phyloP scores from a whole-genome alignment of 768 basidiomycete genomes.

The Cystobasidium onofrii region DNA sequence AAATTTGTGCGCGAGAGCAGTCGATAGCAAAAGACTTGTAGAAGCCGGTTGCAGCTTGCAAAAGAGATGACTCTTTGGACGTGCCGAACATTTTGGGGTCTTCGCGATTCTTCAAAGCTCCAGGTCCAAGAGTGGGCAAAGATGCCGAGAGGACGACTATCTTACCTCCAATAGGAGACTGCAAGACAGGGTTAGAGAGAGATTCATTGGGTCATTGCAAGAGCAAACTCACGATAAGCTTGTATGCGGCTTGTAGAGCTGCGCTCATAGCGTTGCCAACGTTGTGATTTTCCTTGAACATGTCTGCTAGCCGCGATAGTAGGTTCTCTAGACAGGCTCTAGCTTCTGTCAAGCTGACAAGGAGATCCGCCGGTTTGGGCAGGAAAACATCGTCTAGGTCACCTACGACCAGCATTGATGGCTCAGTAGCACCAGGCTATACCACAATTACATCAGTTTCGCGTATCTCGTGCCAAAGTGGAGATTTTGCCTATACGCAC shows the following conservation, averaged over 20 bases:
- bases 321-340: constrained; percentile 70
- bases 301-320: constrained; percentile 75
- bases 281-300: constrained; percentile 94
- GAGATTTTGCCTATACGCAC: constrained; percentile 50
- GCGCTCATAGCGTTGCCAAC: constrained; percentile 91
- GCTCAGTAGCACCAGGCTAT: constrained; percentile 53
- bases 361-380: constrained; percentile 90
- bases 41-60: constrained; percentile 88
- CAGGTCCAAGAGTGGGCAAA: constrained; percentile 77
- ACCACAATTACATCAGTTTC: not conserved
- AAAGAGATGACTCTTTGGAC: constrained; percentile 83
- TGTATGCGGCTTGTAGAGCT: constrained; percentile 89
- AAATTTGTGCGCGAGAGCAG: constrained; percentile 90
- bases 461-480: not conserved
- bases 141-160: constrained; percentile 77
- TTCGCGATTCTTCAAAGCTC: constrained; percentile 88
- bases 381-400: constrained; percentile 96
- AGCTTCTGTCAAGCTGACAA: constrained; percentile 84
- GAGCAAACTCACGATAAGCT: constrained; percentile 74
- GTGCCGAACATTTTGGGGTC: constrained; percentile 95
- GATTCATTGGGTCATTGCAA: not conserved
- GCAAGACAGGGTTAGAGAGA: constrained; percentile 2
- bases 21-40: constrained; percentile 99
- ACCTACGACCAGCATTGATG: constrained; percentile 91
- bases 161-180: constrained; percentile 91